Percentiles rank a stretch among this genome's conserved stretches.
phyloP scores from a whole-genome alignment of 2,329 filamentous ascomycete species.

The Colletotrichum tofieldiae region DNA sequence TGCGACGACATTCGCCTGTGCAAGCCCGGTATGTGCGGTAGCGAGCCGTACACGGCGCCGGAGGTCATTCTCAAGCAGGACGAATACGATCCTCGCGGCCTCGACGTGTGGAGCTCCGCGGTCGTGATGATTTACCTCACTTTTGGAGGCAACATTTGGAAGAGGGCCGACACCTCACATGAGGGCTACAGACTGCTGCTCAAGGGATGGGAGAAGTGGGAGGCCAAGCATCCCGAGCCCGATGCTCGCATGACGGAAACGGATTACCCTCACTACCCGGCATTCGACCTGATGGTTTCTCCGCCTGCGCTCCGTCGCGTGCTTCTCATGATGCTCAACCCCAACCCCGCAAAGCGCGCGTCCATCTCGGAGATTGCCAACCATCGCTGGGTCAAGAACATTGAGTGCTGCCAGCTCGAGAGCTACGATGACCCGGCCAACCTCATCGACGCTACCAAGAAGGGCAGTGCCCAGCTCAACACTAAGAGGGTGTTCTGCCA shows the following conservation, averaged over 20 bases:
- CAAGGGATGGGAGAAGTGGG: slow-evolving; percentile 79
- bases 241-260: slow-evolving; percentile 64
- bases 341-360: slow-evolving; percentile 79
- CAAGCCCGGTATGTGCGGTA: slow-evolving; percentile 86
- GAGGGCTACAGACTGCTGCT: slow-evolving; percentile 76
- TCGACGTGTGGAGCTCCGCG: slow-evolving; percentile 90
- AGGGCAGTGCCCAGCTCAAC: slow-evolving; percentile 59
- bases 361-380: slow-evolving; percentile 78
- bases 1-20: slow-evolving; percentile 76
- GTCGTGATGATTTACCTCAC: slow-evolving; percentile 86
- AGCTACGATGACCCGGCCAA: slow-evolving; percentile 76
- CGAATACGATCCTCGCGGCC: slow-evolving; percentile 79
- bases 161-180: slow-evolving; percentile 70
- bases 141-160: slow-evolving; percentile 82
- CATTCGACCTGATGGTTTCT: slow-evolving; percentile 77
- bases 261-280: slow-evolving; percentile 76
- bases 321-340: slow-evolving; percentile 87
- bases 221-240: slow-evolving; percentile 65
- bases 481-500: slow-evolving; percentile 71
- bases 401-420: slow-evolving; percentile 86
- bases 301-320: slow-evolving; percentile 79
- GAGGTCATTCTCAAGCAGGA: slow-evolving; percentile 82
- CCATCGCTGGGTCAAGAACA: slow-evolving; percentile 80
- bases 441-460: slow-evolving; percentile 75
- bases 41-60: slow-evolving; percentile 88